A percentile compares a stretch with the other conserved stretches of the same genome.
These are phyloP conservation scores for Sicyos edulis DNA, from an alignment of 306 rosid genomes.

Conservation along the genomic window DNA sequence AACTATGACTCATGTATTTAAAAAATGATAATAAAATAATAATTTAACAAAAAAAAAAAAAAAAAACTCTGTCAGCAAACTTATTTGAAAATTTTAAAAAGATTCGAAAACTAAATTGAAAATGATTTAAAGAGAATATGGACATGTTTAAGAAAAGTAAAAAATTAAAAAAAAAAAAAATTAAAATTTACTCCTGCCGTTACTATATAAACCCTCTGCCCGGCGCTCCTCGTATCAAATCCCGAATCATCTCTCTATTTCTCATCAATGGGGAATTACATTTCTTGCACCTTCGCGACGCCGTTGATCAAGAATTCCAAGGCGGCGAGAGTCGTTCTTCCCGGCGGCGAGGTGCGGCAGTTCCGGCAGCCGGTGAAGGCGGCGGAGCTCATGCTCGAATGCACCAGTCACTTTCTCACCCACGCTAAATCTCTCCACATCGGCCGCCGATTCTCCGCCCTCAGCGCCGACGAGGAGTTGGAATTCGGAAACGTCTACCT, in stretches of 20 bases:
- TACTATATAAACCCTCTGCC: not conserved
- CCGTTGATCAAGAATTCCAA: slow-evolving; percentile 54
- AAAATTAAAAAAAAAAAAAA: no score
- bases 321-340: slow-evolving; percentile 58
- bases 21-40: no score
- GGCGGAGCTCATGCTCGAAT: slow-evolving; percentile 87
- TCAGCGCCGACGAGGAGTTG: slow-evolving; percentile 69
- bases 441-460: slow-evolving; percentile 61
- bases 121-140: no score
- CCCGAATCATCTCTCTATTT: not conserved
- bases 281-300: slow-evolving; percentile 61
- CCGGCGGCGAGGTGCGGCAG: slow-evolving; percentile 68
- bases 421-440: slow-evolving; percentile 61
- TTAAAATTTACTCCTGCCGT: no score
- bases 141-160: no score
- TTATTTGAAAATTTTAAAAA: no score
- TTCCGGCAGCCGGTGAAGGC: slow-evolving; percentile 49
- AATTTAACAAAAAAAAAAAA: no score
- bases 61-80: no score
- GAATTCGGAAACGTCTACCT: slow-evolving; percentile 67
- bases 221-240: not conserved
- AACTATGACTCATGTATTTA: no score
- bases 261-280: slow-evolving; percentile 62
- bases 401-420: slow-evolving; percentile 46
- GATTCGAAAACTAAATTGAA: no score